phyloP scores from a whole-genome alignment of 257 asterid species.

The Solanum chiquidenum region DNA sequence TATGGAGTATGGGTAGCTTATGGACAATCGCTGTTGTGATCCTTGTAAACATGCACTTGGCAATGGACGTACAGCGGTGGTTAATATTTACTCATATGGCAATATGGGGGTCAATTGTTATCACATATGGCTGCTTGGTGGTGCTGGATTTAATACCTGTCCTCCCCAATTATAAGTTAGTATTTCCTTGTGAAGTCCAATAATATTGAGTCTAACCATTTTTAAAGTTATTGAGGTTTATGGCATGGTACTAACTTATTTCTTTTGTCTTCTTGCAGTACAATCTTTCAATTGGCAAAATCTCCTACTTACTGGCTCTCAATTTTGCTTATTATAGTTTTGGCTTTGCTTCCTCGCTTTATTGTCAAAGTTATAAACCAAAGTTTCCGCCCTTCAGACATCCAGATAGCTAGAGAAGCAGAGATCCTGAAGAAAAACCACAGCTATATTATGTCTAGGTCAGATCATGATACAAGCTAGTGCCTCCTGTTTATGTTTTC shows the following conservation, averaged over 20 bases:
- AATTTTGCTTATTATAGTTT: slow-evolving; percentile 57
- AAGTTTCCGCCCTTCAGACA: slow-evolving; percentile 85
- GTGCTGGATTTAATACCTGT: slow-evolving; percentile 64
- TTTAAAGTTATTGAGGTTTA: neutral
- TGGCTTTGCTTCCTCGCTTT: slow-evolving; percentile 93
- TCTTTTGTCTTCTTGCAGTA: slow-evolving; percentile 42
- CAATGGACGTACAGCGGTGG: slow-evolving; percentile 94
- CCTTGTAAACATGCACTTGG: slow-evolving; percentile 83
- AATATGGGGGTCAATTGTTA: slow-evolving; percentile 77
- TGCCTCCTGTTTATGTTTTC: slow-evolving; percentile 10
- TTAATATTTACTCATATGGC: slow-evolving; percentile 68
- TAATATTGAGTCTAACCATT: neutral
- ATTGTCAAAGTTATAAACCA: slow-evolving; percentile 55
- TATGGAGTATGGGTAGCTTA: slow-evolving; percentile 98
- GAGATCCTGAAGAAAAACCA: slow-evolving; percentile 54
- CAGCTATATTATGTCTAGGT: slow-evolving; percentile 29
- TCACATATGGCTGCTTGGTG: slow-evolving; percentile 32
- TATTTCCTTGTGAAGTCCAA: slow-evolving; percentile 6
- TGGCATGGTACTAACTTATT: neutral
- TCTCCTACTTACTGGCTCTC: slow-evolving; percentile 83
- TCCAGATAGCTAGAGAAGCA: slow-evolving; percentile 92
- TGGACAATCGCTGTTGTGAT: slow-evolving; percentile 94
- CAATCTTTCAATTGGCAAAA: slow-evolving; percentile 70
- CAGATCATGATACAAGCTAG: slow-evolving; percentile 40
- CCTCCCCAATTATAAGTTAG: slow-evolving; percentile 85